Base-by-base conservation (phyloP, 129 eudicot genomes). In the Flaveria brownii region DNA sequence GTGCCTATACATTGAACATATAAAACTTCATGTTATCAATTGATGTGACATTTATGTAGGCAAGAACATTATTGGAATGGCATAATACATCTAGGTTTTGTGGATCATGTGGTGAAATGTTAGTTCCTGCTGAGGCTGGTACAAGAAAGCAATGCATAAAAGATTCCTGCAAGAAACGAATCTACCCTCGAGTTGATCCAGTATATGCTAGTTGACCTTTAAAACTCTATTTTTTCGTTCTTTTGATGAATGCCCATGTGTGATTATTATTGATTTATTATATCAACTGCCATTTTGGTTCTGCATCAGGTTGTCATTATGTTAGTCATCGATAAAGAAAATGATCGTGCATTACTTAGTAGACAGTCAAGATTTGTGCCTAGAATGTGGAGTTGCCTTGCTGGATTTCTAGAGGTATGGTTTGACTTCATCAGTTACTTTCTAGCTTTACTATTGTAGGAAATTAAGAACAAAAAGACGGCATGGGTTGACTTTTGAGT, bases 341-440 rank as follows among this genome's bases (percentile, higher is more conserved):
- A 89, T 73, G 98, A 93, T 51, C 84, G 91, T 52, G 98, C 83
- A 45, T 84, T 93, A 23, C 82, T 93, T 71, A 81, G 97, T 77
- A 85, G 87, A 80, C 93, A 87, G 68, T 78, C 97, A 15, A 91
- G 90, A 81, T 93, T 86, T 80, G 97, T 91, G 54, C 98, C 97
- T n/a, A 91, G 97, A 59, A 88, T 93, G 97, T 93, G 98, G 98
- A 93, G 97, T 75, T 90, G 97, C 64, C 91, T 93, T 59, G 97
- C 98, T 55, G 98, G 97, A 56, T 93, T 90, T 82, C 84, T 91
- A 39, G 97, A 90, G 90, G 98, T 85, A 73, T 71, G 68, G 64
- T 33, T 67, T 60, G 11, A 42, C 20, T 47, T 76, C 22, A 52
- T n/a, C n/a, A 56, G 18, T 28, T 36, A 55, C 59, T 43, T 5